phyloP scores from a whole-genome alignment of 495 filamentous ascomycete genomes.

The Apodospora peruviana region DNA sequence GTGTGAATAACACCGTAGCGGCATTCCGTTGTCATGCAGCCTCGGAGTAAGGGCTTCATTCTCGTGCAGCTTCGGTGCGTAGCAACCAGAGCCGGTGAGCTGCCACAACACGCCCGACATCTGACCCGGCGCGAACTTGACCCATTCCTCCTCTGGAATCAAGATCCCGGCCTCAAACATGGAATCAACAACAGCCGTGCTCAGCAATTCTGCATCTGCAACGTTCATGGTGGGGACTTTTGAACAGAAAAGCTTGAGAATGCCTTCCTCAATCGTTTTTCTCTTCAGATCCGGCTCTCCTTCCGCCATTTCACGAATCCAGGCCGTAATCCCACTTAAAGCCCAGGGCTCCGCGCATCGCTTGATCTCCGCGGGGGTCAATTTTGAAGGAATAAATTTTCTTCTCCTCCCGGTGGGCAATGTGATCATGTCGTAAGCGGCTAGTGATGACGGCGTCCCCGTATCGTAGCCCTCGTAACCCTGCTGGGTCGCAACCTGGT shows the following conservation, averaged over 20 bases:
- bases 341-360: slow-evolving; percentile 91
- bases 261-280: slow-evolving; percentile 74
- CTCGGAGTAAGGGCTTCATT: slow-evolving; percentile 44
- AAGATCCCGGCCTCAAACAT: slow-evolving; percentile 78
- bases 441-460: slow-evolving; percentile 45
- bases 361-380: slow-evolving; percentile 77
- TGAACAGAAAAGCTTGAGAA: slow-evolving; percentile 86
- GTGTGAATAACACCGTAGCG: slow-evolving; percentile 84
- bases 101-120: slow-evolving; percentile 89
- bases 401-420: slow-evolving; percentile 64
- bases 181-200: slow-evolving; percentile 67
- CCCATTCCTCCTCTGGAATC: slow-evolving; percentile 93
- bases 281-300: slow-evolving; percentile 77
- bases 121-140: slow-evolving; percentile 73
- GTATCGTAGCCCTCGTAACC: slow-evolving; percentile 46
- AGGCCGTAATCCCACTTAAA: slow-evolving; percentile 76
- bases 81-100: slow-evolving; percentile 89
- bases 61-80: slow-evolving; percentile 76
- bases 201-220: slow-evolving; percentile 87
- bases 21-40: slow-evolving; percentile 36
- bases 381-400: slow-evolving; percentile 82
- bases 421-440: slow-evolving; percentile 63
- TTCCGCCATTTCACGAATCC: slow-evolving; percentile 84
- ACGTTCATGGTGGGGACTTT: slow-evolving; percentile 99
- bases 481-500: slow-evolving; percentile 42